Percentiles rank a stretch among this genome's conserved stretches.
Conservation (phyloP, 345 rosid genomes). For the Clarkia xantiana region DNA sequence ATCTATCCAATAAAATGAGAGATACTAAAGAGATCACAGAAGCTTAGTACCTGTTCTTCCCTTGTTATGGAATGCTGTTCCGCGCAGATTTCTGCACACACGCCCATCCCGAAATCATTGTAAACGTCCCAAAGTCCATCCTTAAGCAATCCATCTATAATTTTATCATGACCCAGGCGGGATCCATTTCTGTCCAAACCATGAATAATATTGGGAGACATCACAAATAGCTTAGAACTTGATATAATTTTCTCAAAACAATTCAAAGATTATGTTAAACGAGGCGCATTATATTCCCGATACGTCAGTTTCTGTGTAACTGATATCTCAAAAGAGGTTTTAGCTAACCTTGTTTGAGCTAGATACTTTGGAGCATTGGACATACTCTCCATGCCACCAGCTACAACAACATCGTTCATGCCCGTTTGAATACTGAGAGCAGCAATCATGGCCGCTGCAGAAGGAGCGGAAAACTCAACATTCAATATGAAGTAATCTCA, state of each 20-base stretch:
- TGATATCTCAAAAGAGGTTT: too few species aligned
- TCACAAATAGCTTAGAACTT: not conserved
- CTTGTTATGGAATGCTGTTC: conserved; percentile 48
- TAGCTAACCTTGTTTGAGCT: conserved; percentile 68
- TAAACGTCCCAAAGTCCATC: conserved; percentile 99
- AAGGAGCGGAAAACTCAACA: conserved; percentile 3
- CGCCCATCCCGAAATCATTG: conserved; percentile 85
- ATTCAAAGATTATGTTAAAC: too few species aligned
- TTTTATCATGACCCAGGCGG: conserved; percentile 61
- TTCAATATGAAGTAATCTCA: not conserved
- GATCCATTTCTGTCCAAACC: conserved; percentile 67
- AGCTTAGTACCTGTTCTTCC: conserved; percentile 96
- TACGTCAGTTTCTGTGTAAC: too few species aligned
- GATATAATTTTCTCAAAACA: not conserved
- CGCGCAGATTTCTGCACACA: conserved; percentile 87
- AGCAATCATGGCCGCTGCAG: conserved; percentile 74
- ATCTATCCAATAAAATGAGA: not conserved
- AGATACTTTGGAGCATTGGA: conserved; percentile 87
- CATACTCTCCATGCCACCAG: conserved; percentile 99
- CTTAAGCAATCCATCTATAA: conserved; percentile 84
- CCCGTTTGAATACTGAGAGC: conserved; percentile 75
- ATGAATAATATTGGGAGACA: not conserved
- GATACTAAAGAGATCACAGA: not conserved
- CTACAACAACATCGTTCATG: conserved; percentile 67
- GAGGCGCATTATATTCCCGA: too few species aligned